Base-by-base conservation (phyloP, 371 early-diverging fungal species). In the Syncephalastrum racemosum region DNA sequence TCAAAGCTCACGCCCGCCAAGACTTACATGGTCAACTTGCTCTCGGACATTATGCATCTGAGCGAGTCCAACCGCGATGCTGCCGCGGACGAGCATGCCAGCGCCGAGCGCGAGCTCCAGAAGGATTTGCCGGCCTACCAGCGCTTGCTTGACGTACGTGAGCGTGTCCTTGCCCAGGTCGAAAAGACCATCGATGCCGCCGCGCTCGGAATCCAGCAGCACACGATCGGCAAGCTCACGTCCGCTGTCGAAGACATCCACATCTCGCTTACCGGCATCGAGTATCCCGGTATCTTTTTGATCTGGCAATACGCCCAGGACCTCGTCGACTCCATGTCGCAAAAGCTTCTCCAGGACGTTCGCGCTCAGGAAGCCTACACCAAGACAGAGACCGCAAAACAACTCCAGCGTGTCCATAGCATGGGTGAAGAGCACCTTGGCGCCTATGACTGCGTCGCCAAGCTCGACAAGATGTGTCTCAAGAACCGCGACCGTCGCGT, bases 1-100 rank as follows among this genome's bases (percentile, higher is more conserved):
- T 92, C 95, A 54, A 98, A 98, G 75, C 77, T 97, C 18, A 86
- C 90, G 1, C 99, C 99, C 0, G 97, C 95, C 44, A 93, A 95
- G 74, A 82, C 88, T 59, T 98, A 93, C 60, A 77, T 96, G 15
- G 77, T 81, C 58, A 92, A 95, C 64, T 75, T 96, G 23, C 71
- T 95, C 50, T 66, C 61, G 52, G 95, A 95, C 56, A 72, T 90
- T 47, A 63, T 70, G 19, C 56, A 76, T 8, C 63, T 90, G 16
- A 68, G 84, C 5, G 79, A 82, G 53, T 68, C 77, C 25, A 90
- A 87, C 64, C 65, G 66, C 20, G 63, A 70, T 16, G 70, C 73
- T 46, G 80, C 84, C 3, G 59, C 63, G 5, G 66, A 73, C 14
- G 70, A 66, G n/a, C 59, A 70, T 43, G 41, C 62, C 25, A 41